Conservation (phyloP, 192 early-diverging fungal genomes). For the Backusella westeae region DNA sequence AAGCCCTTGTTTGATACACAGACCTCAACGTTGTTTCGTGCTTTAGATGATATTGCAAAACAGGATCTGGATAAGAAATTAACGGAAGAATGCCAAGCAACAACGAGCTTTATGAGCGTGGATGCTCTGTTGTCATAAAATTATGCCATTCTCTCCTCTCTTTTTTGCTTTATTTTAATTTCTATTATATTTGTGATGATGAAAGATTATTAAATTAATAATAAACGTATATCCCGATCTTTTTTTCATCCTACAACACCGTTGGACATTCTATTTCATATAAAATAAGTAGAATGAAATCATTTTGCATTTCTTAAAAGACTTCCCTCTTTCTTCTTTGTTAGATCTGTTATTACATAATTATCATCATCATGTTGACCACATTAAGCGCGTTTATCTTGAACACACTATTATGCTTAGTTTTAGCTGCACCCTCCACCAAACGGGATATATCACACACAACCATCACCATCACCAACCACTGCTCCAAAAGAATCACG, state of each 20-base stretch:
- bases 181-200: no score
- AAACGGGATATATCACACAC: not conserved
- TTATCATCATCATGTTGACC: not conserved
- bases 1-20: not conserved
- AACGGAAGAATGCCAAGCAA: not conserved
- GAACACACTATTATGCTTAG: not conserved
- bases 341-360: not conserved
- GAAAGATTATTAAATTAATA: no score
- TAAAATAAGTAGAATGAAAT: not conserved
- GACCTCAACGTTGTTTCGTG: not conserved
- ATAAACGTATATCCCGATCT: not conserved
- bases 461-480: not conserved
- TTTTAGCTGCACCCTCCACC: not conserved
- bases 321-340: not conserved
- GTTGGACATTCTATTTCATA: not conserved
- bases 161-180: no score
- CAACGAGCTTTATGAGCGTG: not conserved
- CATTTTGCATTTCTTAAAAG: not conserved
- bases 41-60: constrained; percentile 1
- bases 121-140: not conserved
- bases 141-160: not conserved
- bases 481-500: constrained; percentile 9
- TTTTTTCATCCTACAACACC: not conserved
- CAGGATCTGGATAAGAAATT: not conserved
- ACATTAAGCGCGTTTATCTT: not conserved